A percentile compares a stretch with the other conserved stretches of the same genome.
phyloP scores from a whole-genome alignment of 345 rosid genomes.

The Ceriops tagal region DNA sequence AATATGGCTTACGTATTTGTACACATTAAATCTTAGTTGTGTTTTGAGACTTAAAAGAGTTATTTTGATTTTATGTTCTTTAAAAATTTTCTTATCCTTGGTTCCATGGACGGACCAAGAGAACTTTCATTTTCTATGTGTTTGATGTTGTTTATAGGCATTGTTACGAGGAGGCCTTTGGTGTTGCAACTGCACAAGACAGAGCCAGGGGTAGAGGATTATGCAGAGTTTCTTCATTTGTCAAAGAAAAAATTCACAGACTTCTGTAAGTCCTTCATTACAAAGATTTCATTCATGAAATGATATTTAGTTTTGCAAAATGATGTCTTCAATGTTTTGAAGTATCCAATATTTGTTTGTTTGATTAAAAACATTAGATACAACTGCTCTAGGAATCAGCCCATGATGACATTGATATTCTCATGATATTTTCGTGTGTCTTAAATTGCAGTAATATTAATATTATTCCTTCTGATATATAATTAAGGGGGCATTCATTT shows the following conservation, averaged over 20 bases:
- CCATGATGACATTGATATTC: no score
- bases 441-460: no score
- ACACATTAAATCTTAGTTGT: no score
- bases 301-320: no score
- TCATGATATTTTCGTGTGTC: no score
- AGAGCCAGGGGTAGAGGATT: conserved; percentile 66
- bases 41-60: no score
- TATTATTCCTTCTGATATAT: no score
- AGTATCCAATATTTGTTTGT: no score
- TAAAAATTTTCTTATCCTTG: background rate
- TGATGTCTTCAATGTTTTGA: no score
- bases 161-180: conserved; percentile 83
- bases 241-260: conserved; percentile 66
- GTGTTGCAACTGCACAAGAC: conserved; percentile 84
- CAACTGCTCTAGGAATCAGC: no score
- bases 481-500: no score
- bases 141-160: conserved; percentile 36
- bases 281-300: background rate
- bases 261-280: conserved; percentile 41
- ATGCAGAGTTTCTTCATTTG: conserved; percentile 84
- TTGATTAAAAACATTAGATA: no score
- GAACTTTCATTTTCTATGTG: background rate
- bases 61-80: background rate
- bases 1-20: background rate
- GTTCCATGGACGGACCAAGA: background rate